phyloP scores from a whole-genome alignment of 2,329 filamentous ascomycete genomes.

The Thelonectria olida region DNA sequence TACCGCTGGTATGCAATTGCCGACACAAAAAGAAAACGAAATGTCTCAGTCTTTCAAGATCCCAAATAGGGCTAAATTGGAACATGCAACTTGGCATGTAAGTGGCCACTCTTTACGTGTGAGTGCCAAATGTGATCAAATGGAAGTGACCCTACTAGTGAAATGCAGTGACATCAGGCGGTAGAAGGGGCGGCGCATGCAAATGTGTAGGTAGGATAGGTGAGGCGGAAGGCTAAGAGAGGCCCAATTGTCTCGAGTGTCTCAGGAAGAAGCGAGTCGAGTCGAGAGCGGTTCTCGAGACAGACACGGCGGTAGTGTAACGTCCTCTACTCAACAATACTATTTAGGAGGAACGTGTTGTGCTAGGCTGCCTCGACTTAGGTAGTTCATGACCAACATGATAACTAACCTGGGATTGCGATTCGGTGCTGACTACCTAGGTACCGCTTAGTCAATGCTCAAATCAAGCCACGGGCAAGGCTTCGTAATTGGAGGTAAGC shows the following conservation, averaged over 20 bases:
- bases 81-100: background rate
- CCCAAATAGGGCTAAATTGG: background rate
- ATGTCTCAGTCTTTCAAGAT: background rate
- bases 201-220: background rate
- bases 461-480: conserved; percentile 13
- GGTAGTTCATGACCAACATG: background rate
- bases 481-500: conserved; percentile 5
- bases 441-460: conserved; percentile 5
- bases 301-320: background rate
- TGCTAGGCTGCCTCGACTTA: background rate
- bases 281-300: background rate
- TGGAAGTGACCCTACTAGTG: background rate
- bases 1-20: background rate
- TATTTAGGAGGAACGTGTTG: background rate
- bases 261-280: background rate
- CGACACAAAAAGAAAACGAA: background rate
- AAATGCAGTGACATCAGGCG: background rate
- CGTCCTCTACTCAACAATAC: background rate
- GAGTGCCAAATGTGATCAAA: background rate
- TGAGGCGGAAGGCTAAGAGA: background rate
- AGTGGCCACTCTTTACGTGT: background rate
- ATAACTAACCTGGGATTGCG: conserved; percentile 5
- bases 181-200: too few relatives aligned
- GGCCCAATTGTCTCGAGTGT: background rate
- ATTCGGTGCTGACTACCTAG: conserved; percentile 7